Percentiles rank a stretch among this genome's conserved stretches.
Evolutionary conservation across 257 asterid species (phyloP).

Genomic region (Lycium barbarum): DNA sequence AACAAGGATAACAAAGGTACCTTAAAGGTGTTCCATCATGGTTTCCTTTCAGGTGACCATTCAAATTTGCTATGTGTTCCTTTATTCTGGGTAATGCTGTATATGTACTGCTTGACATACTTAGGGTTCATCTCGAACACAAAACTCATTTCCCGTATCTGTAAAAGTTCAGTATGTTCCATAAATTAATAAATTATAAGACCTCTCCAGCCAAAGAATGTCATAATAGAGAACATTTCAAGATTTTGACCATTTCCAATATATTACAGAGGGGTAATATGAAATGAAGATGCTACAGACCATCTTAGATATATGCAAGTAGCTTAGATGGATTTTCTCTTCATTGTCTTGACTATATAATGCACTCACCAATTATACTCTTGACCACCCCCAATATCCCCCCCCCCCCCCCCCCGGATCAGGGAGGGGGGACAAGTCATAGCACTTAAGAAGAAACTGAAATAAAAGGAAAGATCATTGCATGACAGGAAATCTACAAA

Average conservation of each 20-base stretch:
- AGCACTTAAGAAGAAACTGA: background rate
- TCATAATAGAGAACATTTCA: conserved; percentile 17
- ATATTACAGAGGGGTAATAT: background rate
- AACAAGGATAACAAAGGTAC: conserved; percentile 28
- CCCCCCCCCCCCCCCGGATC: no score
- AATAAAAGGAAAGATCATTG: background rate
- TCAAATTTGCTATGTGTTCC: conserved; percentile 51
- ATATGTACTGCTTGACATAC: conserved; percentile 58
- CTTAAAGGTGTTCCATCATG: conserved; percentile 35
- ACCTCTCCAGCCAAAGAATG: background rate
- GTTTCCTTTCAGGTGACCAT: conserved; percentile 48
- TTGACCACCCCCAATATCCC: background rate
- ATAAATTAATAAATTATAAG: background rate
- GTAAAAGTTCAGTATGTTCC: conserved; percentile 36
- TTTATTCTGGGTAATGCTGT: conserved; percentile 41
- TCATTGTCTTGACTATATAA: background rate
- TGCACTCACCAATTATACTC: conserved; percentile 9
- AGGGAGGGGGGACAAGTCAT: background rate
- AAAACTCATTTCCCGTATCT: conserved; percentile 82
- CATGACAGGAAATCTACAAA: background rate
- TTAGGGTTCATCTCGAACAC: conserved; percentile 71
- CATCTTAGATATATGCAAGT: conserved; percentile 1
- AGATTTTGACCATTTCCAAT: background rate
- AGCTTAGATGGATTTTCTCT: conserved; percentile 12
- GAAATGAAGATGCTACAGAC: background rate